Evolutionary conservation across 1,139 yeast species (phyloP).

Genomic region (Suhomyces wounanorum): DNA sequence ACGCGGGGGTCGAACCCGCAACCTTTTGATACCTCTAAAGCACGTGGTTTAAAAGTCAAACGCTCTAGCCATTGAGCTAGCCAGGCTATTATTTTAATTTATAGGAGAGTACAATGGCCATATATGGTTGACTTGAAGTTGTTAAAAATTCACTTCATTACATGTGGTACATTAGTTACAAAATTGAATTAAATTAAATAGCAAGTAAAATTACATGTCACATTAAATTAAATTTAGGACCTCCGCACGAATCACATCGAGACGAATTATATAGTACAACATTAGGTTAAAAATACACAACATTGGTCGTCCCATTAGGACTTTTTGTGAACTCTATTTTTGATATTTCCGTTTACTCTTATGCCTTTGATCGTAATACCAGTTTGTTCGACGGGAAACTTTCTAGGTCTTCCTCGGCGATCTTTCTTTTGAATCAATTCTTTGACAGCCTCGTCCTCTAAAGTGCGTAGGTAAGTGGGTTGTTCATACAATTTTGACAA

Average conservation of each 20-base stretch:
- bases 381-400: slow-evolving; percentile 52
- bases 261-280: not conserved
- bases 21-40: slow-evolving; percentile 20
- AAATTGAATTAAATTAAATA: no score
- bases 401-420: slow-evolving; percentile 53
- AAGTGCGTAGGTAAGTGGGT: slow-evolving; percentile 32
- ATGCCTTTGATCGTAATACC: slow-evolving; percentile 51
- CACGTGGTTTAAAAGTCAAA: slow-evolving; percentile 36
- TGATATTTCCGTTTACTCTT: slow-evolving; percentile 42
- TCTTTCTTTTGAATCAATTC: slow-evolving; percentile 45
- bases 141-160: no score
- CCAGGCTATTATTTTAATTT: slow-evolving; percentile 20
- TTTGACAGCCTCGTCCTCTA: slow-evolving; percentile 42
- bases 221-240: not conserved
- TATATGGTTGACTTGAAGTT: not conserved
- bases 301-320: not conserved
- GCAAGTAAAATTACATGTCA: not conserved
- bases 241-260: not conserved
- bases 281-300: not conserved
- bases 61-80: slow-evolving; percentile 53
- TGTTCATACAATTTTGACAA: slow-evolving; percentile 29
- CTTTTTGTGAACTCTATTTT: slow-evolving; percentile 21
- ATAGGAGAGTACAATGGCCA: not conserved
- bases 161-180: no score
- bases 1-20: slow-evolving; percentile 31